Evolutionary conservation across 192 early-diverging fungal genomes (phyloP), one percentile per base, ranked within the genome.

Genomic region (Coemansia sp.): DNA sequence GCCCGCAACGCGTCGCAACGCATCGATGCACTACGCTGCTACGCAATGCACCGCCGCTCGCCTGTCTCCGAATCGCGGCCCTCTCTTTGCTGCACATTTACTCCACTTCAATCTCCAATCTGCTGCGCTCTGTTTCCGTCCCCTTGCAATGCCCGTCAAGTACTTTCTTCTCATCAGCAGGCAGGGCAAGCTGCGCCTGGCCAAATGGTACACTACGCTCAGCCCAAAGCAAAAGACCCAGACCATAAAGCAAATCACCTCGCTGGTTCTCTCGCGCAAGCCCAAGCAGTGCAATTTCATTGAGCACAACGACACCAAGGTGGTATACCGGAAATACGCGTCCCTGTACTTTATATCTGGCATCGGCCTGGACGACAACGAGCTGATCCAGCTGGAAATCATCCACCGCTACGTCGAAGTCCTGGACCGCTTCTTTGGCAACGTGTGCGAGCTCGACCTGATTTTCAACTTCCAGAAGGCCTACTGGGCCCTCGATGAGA

Each of bases 371-470:
- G 81, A 89, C 36, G 95, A 99, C 67, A 99, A 99, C 67, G 95
- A 99, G 60, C 81, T 99, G 5, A 58, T 99, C 24, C 86, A 85
- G 14, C 77, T 99, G 18, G 95, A 99, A 59, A 83, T 99, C 43
- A 96, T 99, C 50, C 97, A 99, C 43, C 89, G 97, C 36, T 99
- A 95, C 66, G 95, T 99, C 22, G 94, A 99, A 67, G 85, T 97
- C 13, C 68, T 99, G 37, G 97, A 99, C 75, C 85, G 94, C 51
- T 95, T 92, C 75, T 99, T 99, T 77, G 84, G 91, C 54, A 98
- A 95, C 61, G 93, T 88, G 67, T 67, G 93, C 66, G 96, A 98
- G 53, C 78, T 98, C 40, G 96, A 98, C 68, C 82, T 98, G 48
- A 97, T 98, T 51, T 98, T 97, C 82, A 91, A 97, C 78, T 99